A percentile compares a stretch with the other conserved stretches of the same genome.
These are phyloP conservation scores for Marsdenia floribunda DNA, from an alignment of 257 asterid species.

Conservation along the genomic window DNA sequence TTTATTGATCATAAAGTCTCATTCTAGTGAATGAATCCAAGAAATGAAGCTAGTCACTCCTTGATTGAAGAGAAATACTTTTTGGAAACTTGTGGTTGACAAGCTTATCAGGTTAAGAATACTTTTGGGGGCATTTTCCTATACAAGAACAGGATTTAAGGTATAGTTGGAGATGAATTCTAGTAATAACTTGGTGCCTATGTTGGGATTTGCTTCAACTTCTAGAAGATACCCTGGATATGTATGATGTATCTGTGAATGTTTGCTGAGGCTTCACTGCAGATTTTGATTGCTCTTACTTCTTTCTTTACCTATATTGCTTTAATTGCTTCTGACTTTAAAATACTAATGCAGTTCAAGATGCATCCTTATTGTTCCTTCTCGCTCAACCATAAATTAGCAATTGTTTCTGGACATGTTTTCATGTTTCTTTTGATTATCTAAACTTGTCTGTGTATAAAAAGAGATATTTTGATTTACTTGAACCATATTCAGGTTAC, in stretches of 20 bases:
- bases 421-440: not conserved
- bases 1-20: no score
- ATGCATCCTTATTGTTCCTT: not conserved
- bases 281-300: not conserved
- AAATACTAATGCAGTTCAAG: not conserved
- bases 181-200: not conserved
- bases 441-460: not conserved
- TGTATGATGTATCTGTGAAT: not conserved
- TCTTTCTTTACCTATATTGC: not conserved
- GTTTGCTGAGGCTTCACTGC: not conserved
- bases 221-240: not conserved
- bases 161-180: not conserved
- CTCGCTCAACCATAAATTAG: not conserved
- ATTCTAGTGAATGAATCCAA: no score
- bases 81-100: not conserved
- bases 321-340: not conserved
- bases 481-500: slow-evolving; percentile 14
- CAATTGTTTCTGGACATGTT: not conserved
- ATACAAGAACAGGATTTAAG: not conserved
- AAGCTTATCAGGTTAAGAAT: not conserved
- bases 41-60: no score
- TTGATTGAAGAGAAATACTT: not conserved
- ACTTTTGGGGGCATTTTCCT: not conserved
- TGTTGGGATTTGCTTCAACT: not conserved
- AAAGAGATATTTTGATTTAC: not conserved